Evolutionary conservation across 78 protist species (phyloP).

Genomic region (Dictyostelium citrinum): DNA sequence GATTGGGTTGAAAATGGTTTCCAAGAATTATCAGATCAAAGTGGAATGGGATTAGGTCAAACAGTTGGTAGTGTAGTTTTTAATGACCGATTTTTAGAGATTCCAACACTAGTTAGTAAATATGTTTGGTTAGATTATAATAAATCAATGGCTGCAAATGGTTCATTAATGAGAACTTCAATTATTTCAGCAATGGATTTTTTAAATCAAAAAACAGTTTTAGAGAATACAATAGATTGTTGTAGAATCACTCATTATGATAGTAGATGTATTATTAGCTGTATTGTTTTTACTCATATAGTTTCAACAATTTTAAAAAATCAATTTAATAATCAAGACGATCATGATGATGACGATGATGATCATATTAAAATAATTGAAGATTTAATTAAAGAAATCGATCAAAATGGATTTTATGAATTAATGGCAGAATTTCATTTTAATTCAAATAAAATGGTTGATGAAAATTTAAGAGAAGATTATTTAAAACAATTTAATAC

Average conservation of each 20-base stretch:
- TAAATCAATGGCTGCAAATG: slow-evolving; percentile 80
- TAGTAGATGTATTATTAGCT: slow-evolving; percentile 25
- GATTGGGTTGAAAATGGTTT: slow-evolving; percentile 73
- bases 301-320: neutral
- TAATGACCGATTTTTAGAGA: neutral
- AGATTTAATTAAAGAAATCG: neutral
- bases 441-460: neutral
- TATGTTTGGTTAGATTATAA: slow-evolving; percentile 25
- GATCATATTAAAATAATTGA: neutral
- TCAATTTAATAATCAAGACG: neutral
- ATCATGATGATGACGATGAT: neutral
- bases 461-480: neutral
- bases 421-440: neutral
- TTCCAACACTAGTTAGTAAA: slow-evolving; percentile 35
- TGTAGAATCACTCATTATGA: slow-evolving; percentile 56
- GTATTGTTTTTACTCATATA: neutral
- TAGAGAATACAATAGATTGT: slow-evolving; percentile 21
- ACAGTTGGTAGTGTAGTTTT: slow-evolving; percentile 47
- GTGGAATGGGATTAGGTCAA: slow-evolving; percentile 82
- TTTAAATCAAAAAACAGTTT: neutral
- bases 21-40: slow-evolving; percentile 57
- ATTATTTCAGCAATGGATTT: slow-evolving; percentile 51
- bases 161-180: slow-evolving; percentile 83
- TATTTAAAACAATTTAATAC: neutral
- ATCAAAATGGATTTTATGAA: neutral